Base-by-base conservation (phyloP, 257 asterid species). In the Gardenia jasminoides region DNA sequence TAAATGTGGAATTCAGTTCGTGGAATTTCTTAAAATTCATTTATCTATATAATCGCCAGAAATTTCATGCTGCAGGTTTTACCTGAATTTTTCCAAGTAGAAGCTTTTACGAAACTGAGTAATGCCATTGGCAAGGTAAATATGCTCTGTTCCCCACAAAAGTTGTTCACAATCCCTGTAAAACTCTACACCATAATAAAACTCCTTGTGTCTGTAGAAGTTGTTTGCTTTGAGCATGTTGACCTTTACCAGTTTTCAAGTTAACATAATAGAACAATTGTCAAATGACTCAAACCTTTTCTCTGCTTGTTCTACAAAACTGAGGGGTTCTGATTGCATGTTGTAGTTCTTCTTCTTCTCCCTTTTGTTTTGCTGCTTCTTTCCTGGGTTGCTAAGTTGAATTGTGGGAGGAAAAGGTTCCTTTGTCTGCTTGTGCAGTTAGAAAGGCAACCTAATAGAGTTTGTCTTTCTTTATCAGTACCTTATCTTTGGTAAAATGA, bases 41-140 rank as follows among this genome's bases (percentile, higher is more conserved):
- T 17, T 47, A 31, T 31, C 72, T 65, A 79, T 81, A 69, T 74
- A 68, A 70, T 80, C 68, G 56, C 88, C 88, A 80, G 90, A 68
- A 84, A 69, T 82, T 75, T 69, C 58, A 62, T 72, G 75, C 83
- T 86, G 89, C 94, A 96, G 99, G 99, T 96, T 75, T 86, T 96
- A 74, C 97, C 98, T 54, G 97, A 91, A 82, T 92, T 93, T 87
- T 96, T 92, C 82, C 99, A 94, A 90, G 98, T 93, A 64, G 99
- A 96, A 89, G 99, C 99, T 79, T 96, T 96, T 85, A 86, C 93
- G 66, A 96, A 96, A 85, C 90, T 96, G 84, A 96, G 92, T 85
- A 88, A 74, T 83, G 90, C 97, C 85, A 93, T 96, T 41, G 96
- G 90, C 86, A 88, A 96, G 99, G 99, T 96, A 89, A 87, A 77